Evolutionary conservation across 208 protist species (phyloP).

Genomic region (Borovskyia barvae): DNA sequence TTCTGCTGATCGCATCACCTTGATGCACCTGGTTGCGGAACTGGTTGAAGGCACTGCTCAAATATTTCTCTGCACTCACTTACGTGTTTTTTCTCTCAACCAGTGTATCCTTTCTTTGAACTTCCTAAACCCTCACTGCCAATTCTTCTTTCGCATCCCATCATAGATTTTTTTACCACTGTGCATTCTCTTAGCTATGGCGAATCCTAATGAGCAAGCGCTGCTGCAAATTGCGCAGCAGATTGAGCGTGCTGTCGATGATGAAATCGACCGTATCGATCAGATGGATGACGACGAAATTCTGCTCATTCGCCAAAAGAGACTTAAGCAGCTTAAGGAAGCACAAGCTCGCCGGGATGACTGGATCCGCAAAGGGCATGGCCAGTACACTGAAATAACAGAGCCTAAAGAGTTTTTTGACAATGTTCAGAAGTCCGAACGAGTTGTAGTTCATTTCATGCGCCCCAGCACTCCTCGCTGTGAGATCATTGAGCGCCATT

Average conservation of each 20-base stretch:
- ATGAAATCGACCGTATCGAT: conserved; percentile 80
- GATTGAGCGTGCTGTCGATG: conserved; percentile 86
- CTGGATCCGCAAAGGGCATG: conserved; percentile 88
- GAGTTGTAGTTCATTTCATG: conserved; percentile 92
- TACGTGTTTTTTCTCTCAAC: background rate
- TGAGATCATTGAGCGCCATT: conserved; percentile 85
- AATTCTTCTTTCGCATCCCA: too few species aligned
- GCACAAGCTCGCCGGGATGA: conserved; percentile 61
- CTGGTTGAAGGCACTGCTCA: too few species aligned
- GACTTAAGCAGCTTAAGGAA: conserved; percentile 78
- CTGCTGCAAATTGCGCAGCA: conserved; percentile 74
- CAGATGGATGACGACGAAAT: conserved; percentile 92
- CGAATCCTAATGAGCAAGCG: conserved; percentile 51
- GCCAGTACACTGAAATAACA: conserved; percentile 70
- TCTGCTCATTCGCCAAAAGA: conserved; percentile 56
- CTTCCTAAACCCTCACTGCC: background rate
- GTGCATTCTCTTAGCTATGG: conserved; percentile 9
- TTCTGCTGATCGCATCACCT: too few species aligned
- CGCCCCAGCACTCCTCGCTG: conserved; percentile 78
- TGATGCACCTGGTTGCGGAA: too few species aligned
- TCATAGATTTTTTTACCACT: too few species aligned
- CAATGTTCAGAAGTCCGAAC: conserved; percentile 67
- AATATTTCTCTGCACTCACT: too few species aligned
- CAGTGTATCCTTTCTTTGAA: background rate
- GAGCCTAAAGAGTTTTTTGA: conserved; percentile 87